phyloP scores from a whole-genome alignment of 1,139 yeast genomes.

The Kodamaea sp. region DNA sequence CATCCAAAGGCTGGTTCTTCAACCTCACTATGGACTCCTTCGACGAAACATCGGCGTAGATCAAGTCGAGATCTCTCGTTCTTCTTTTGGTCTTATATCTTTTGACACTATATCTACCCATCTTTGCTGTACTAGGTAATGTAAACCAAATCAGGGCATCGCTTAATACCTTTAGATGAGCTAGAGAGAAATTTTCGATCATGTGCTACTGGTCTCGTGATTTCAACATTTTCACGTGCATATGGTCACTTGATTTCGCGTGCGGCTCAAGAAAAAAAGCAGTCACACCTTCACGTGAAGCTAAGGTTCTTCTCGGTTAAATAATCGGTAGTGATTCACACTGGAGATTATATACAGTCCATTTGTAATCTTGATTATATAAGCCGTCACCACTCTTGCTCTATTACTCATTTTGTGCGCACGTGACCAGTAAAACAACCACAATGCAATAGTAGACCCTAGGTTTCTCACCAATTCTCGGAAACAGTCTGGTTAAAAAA shows the following conservation, averaged over 20 bases:
- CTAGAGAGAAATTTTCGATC: no score
- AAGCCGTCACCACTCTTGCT: no score
- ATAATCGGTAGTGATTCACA: no score
- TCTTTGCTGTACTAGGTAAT: conserved; percentile 21
- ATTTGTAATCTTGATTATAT: not conserved
- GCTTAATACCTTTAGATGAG: not conserved
- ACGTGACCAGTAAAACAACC: not conserved
- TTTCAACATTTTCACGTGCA: conserved; percentile 1
- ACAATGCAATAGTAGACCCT: conserved; percentile 7
- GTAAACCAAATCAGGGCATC: not conserved
- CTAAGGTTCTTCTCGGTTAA: no score
- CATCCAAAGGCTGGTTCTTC: conserved; percentile 84
- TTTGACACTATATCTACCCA: conserved; percentile 86
- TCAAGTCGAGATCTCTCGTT: conserved; percentile 82
- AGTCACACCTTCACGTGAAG: conserved; percentile 12
- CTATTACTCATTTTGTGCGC: no score
- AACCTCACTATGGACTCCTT: conserved; percentile 62
- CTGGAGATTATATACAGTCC: not conserved
- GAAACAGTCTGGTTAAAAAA: conserved; percentile 6
- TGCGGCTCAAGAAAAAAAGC: conserved; percentile 4
- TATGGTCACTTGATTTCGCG: not conserved
- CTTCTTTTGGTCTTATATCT: conserved; percentile 78
- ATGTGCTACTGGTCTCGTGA: not conserved
- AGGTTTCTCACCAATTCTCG: not conserved
- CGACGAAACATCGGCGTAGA: conserved; percentile 70